These are phyloP conservation scores for Karstenula rhodostoma DNA, from an alignment of 2,329 filamentous ascomycete species.

Conservation along the genomic window DNA sequence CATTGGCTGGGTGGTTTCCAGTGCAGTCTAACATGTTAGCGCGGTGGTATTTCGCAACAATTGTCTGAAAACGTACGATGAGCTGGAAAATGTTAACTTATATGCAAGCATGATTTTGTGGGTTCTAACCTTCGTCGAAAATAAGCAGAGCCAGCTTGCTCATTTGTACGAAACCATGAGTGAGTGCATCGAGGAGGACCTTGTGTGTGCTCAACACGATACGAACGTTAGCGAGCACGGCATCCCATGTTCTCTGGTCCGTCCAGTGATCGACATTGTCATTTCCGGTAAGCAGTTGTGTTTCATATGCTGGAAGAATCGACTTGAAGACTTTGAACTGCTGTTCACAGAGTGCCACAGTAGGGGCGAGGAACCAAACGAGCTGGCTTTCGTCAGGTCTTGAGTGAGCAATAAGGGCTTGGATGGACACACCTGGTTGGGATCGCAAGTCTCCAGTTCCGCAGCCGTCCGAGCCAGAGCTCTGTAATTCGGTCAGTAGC, in stretches of 20 bases:
- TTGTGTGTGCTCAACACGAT: slow-evolving; percentile 83
- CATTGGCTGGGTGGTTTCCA: slow-evolving; percentile 68
- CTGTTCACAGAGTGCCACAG: slow-evolving; percentile 56
- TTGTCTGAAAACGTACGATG: slow-evolving; percentile 9
- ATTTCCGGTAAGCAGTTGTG: slow-evolving; percentile 70
- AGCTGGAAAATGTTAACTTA: slow-evolving; percentile 9
- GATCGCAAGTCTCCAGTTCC: slow-evolving; percentile 51
- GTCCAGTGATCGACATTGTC: slow-evolving; percentile 80
- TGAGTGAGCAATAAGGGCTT: neutral
- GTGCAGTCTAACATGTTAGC: slow-evolving; percentile 61
- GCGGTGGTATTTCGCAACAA: too few relatives aligned
- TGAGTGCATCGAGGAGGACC: slow-evolving; percentile 76
- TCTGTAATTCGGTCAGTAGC: slow-evolving; percentile 32
- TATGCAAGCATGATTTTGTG: neutral
- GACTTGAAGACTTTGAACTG: slow-evolving; percentile 48
- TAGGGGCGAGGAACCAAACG: slow-evolving; percentile 58
- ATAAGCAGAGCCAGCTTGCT: slow-evolving; percentile 71
- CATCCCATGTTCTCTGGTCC: slow-evolving; percentile 71
- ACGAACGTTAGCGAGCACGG: slow-evolving; percentile 67
- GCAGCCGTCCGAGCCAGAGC: slow-evolving; percentile 54
- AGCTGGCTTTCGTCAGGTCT: slow-evolving; percentile 36
- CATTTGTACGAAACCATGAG: slow-evolving; percentile 76
- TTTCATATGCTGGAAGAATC: slow-evolving; percentile 59
- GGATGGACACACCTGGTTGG: slow-evolving; percentile 42
- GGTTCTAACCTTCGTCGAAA: slow-evolving; percentile 76